phyloP scores from a whole-genome alignment of 139 green algal species.

The Limnomonas spitsbergensis region DNA sequence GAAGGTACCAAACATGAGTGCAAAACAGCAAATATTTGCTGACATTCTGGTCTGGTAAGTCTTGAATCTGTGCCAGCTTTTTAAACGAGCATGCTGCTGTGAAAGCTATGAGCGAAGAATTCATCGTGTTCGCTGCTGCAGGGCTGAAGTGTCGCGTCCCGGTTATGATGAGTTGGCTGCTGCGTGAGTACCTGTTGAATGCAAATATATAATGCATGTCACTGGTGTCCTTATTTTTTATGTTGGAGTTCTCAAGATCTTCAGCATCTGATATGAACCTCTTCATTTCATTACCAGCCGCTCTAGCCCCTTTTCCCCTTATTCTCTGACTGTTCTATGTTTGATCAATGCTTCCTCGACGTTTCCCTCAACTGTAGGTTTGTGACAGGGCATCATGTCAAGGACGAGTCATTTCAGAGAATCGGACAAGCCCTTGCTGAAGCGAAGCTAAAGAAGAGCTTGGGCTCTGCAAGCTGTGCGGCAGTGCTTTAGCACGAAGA shows the following conservation, averaged over 20 bases:
- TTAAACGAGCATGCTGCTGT: neutral
- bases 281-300: too few species aligned
- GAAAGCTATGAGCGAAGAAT: too few species aligned
- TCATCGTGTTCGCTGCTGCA: neutral
- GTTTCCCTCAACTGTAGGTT: neutral
- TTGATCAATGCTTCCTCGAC: too few species aligned
- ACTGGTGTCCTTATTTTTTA: too few species aligned
- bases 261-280: too few species aligned
- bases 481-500: too few species aligned
- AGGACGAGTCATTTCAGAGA: neutral
- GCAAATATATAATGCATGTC: too few species aligned
- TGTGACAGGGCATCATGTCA: neutral
- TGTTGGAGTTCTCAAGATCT: too few species aligned
- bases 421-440: neutral
- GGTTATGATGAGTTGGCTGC: conserved; percentile 11
- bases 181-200: conserved; percentile 3
- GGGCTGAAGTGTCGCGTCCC: conserved; percentile 7
- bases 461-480: neutral
- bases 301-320: too few species aligned
- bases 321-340: too few species aligned
- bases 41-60: conserved; percentile 14
- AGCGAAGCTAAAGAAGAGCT: neutral
- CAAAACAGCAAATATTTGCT: conserved; percentile 13
- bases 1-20: neutral
- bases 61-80: neutral